These are phyloP conservation scores for Austroboletus olivaceoglutinosus DNA, from an alignment of 1,284 basidiomycete species.

Conservation along the genomic window DNA sequence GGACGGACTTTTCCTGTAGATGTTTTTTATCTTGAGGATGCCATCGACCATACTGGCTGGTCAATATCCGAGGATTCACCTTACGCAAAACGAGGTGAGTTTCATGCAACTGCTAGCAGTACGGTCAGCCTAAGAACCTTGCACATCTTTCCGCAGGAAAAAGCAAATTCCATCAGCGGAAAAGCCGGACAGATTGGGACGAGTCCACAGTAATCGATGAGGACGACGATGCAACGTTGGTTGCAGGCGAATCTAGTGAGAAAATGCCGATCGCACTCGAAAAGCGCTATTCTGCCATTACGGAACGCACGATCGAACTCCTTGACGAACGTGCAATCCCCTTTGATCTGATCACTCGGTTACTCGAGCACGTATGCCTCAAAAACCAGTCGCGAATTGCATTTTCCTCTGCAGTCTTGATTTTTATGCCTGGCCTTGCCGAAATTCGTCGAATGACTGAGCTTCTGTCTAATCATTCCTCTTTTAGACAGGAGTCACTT, in stretches of 20 bases:
- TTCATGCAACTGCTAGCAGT: neutral
- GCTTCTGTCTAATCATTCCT: slow-evolving; percentile 71
- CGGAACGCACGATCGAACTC: slow-evolving; percentile 79
- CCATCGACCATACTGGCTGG: slow-evolving; percentile 86
- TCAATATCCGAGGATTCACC: slow-evolving; percentile 80
- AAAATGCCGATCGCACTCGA: slow-evolving; percentile 57
- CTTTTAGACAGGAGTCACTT: slow-evolving; percentile 62
- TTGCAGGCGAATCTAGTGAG: slow-evolving; percentile 29
- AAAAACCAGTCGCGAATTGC: slow-evolving; percentile 49
- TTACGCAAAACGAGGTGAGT: slow-evolving; percentile 74
- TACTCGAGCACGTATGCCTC: slow-evolving; percentile 88
- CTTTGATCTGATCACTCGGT: slow-evolving; percentile 84
- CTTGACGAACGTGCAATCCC: slow-evolving; percentile 90
- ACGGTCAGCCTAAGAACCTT: neutral
- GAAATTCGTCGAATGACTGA: slow-evolving; percentile 93
- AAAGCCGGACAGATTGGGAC: slow-evolving; percentile 69
- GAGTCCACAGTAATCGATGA: slow-evolving; percentile 74
- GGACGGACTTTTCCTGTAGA: slow-evolving; percentile 98
- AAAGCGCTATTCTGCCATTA: slow-evolving; percentile 71
- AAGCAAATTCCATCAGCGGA: slow-evolving; percentile 65
- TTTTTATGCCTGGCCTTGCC: slow-evolving; percentile 93
- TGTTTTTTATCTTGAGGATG: slow-evolving; percentile 88
- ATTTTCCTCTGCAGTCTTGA: slow-evolving; percentile 82
- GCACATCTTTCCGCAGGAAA: slow-evolving; percentile 39
- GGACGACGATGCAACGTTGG: slow-evolving; percentile 52